Base-by-base conservation (phyloP, 108 stramenopile genomes). In the Nitzschia sp. region DNA sequence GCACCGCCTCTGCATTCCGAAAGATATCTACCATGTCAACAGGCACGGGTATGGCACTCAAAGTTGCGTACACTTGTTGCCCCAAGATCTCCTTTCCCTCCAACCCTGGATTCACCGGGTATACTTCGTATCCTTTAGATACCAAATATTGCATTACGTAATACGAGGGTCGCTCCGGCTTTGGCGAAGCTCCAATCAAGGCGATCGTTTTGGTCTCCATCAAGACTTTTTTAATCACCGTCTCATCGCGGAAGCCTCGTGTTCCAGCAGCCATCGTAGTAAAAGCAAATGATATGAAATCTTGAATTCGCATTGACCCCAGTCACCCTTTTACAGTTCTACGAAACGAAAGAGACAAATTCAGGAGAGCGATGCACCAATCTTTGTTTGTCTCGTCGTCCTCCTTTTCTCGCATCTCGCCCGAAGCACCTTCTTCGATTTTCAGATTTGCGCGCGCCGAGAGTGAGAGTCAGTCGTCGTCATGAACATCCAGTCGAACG, bases 1-100 rank as follows among this genome's bases (percentile, higher is more conserved):
- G 89, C 3, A 85, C 89, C 53, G 80, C 77, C 46, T 78, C 79
- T 2, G 86, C 64, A 59, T 81, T 79, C 1, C 89, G 83, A 69
- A 94, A 94, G 13, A 94, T 70, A 65, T 94, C 90, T 36, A 92
- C 93, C 90, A 94, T 91, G 59, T 94, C 93, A 19, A 94, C 63
- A n/a, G 78, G 76, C 29, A 66, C 66, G 2, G 81, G 63, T 28
- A 89, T 85, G 42, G 79, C 71, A 55, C 75, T 46, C 24, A 94
- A 71, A 75, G 64, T 82, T 0, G 64, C 76, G 70, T 81, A 89
- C 0, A 94, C 93, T 21, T 64, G 82, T 66, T 88, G 76, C 13
- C 85, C 90, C 31, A 82, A 82, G 2, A 94, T 55, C 9, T 64
- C 72, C 31, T 78, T 72, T 24, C 89, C 90, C 28, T 85, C 93